phyloP scores from a whole-genome alignment of 208 protist genomes.

The Crithidia sp. region DNA sequence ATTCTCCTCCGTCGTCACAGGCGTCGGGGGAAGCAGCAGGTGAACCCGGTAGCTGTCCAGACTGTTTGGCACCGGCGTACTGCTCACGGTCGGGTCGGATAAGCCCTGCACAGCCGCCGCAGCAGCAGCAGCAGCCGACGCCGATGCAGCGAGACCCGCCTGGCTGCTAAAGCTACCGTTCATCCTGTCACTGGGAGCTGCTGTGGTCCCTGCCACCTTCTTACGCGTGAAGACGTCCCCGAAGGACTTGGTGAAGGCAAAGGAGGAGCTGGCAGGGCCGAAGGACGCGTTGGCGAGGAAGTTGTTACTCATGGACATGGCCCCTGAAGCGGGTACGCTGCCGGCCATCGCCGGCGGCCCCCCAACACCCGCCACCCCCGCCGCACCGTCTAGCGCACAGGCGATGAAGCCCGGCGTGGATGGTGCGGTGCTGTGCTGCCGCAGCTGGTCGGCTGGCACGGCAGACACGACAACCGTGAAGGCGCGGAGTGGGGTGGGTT shows the following conservation, averaged over 20 bases:
- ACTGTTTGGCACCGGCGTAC: constrained; percentile 30
- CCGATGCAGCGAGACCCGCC: not conserved
- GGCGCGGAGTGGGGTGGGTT: constrained; percentile 18
- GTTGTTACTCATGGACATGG: not conserved
- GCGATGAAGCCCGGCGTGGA: not conserved
- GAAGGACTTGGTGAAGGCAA: constrained; percentile 42
- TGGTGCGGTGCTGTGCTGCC: not conserved
- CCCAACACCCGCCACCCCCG: constrained; percentile 12
- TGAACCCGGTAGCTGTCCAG: constrained; percentile 49
- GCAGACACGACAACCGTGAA: constrained; percentile 45
- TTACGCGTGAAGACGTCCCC: constrained; percentile 35
- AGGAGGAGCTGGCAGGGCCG: constrained; percentile 28
- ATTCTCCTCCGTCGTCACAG: too few relatives aligned
- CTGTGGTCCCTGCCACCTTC: not conserved
- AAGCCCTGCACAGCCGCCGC: constrained; percentile 6
- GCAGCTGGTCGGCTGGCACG: constrained; percentile 38
- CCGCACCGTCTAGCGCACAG: constrained; percentile 4
- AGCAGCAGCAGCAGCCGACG: constrained; percentile 11
- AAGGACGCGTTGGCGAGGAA: constrained; percentile 11
- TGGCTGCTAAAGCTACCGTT: constrained; percentile 8
- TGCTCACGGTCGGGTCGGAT: constrained; percentile 1
- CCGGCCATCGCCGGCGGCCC: constrained; percentile 9
- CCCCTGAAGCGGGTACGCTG: constrained; percentile 3
- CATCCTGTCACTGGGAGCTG: not conserved
- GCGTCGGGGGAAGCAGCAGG: constrained; percentile 24